phyloP scores from a whole-genome alignment of 2,329 filamentous ascomycete species.

The Aureobasidium sp. region DNA sequence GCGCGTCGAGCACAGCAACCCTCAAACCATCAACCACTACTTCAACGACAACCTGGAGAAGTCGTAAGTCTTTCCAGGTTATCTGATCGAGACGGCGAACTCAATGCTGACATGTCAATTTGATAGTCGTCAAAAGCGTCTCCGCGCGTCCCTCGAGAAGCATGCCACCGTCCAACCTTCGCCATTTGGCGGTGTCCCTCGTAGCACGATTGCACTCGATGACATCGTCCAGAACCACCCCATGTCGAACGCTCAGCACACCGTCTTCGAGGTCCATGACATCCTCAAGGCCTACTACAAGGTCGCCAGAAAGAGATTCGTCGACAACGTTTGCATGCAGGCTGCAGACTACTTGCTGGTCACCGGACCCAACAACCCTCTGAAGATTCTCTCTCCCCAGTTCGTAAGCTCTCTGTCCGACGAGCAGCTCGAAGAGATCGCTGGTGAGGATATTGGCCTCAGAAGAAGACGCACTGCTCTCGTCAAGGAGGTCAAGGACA shows the following conservation, averaged over 20 bases:
- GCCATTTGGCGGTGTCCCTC: background rate
- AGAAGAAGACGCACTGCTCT: conserved; percentile 40
- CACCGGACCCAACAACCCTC: conserved; percentile 42
- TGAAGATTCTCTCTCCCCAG: conserved; percentile 46
- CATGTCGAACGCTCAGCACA: conserved; percentile 35
- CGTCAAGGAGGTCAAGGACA: conserved; percentile 38
- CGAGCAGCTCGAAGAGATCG: conserved; percentile 49
- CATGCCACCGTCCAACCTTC: conserved; percentile 8
- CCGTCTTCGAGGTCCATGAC: conserved; percentile 51
- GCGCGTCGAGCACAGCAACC: conserved; percentile 42
- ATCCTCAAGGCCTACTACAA: conserved; percentile 56
- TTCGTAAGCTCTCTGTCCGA: conserved; percentile 44
- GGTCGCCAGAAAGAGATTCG: conserved; percentile 53
- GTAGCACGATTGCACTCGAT: conserved; percentile 21
- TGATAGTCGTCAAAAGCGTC: conserved; percentile 20
- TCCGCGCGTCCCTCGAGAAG: conserved; percentile 15
- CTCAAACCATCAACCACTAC: conserved; percentile 47
- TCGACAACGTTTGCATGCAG: conserved; percentile 57
- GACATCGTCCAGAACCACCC: conserved; percentile 19
- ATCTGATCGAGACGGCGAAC: background rate
- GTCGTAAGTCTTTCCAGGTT: conserved; percentile 22
- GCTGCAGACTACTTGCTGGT: conserved; percentile 50
- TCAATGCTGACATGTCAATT: background rate
- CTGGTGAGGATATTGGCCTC: conserved; percentile 47
- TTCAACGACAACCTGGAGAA: conserved; percentile 44